Evolutionary conservation across 129 eudicot genomes (phyloP), one percentile per base, ranked within the genome.

Genomic region (Cynara cardunculus): DNA sequence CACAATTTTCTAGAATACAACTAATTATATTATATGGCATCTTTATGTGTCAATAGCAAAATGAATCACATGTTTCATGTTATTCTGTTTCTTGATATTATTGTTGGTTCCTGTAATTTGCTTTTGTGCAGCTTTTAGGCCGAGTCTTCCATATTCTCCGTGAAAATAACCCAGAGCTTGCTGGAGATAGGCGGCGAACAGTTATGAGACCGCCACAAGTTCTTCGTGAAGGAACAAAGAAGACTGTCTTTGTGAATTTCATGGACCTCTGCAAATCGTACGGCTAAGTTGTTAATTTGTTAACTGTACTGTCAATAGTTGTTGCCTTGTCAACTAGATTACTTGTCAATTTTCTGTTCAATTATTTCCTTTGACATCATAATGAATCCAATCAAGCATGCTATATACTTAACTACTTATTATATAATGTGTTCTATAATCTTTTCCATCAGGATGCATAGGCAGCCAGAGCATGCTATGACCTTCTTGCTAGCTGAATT

Each of bases 401-500:
- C 22, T 16, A 49, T 67, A 67, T 67, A 37, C 31, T 25, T 9
- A 22, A 25, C 3, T 25, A 25, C 31, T 25, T 67, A 49, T 25
- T 67, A 49, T 10, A 67, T 67, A 25, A 21, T 67, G n/a, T 67
- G 14, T 67, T 67, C 10, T 14, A 16, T 27, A n/a, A 19, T 73
- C 4, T 25, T 27, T 2, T 32, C 1, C 28, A 46, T 16, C 85
- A 89, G 88, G 69, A 87, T 87, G 91, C 94, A 85, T 68, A 85
- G 94, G 82, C 85, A 85, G 59, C 89, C 91, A 10, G 91, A 89
- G 82, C 94, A 89, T 87, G 91, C 84, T 5, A 89, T 87, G 94
- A 56, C 80, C 46, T 89, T 87, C 68, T 74, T 89, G 80, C 85
- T 89, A 31, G 94, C 94, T 35, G 94, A 89, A 68, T 69, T 85